Percentiles rank a stretch among this genome's conserved stretches.
phyloP scores from a whole-genome alignment of 2,329 filamentous ascomycete genomes.

The Penicillium sp. region DNA sequence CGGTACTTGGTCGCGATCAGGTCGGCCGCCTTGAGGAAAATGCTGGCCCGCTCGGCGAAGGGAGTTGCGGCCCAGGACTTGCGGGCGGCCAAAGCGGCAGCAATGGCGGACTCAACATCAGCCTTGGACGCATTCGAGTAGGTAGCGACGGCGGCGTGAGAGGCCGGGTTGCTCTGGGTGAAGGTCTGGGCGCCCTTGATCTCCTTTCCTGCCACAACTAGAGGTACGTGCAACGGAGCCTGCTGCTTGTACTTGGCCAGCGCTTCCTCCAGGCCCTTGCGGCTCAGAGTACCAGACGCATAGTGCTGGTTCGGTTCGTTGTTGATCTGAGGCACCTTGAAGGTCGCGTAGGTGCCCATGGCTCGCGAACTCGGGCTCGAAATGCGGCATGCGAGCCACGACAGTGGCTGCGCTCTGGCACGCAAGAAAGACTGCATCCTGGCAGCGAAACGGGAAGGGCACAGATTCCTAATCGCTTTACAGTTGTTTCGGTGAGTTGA shows the following conservation, averaged over 20 bases:
- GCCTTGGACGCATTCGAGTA: constrained; percentile 76
- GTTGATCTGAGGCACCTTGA: constrained; percentile 78
- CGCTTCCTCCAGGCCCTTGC: constrained; percentile 69
- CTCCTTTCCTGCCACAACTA: constrained; percentile 77
- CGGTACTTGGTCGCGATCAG: constrained; percentile 87
- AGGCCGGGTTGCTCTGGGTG: constrained; percentile 75
- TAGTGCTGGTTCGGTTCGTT: constrained; percentile 99
- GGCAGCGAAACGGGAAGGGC: neutral
- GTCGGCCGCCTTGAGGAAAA: constrained; percentile 95
- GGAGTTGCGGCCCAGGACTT: constrained; percentile 78
- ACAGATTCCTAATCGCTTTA: neutral
- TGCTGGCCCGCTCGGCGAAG: constrained; percentile 82
- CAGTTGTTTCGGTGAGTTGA: neutral
- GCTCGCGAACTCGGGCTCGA: constrained; percentile 23
- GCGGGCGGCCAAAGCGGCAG: constrained; percentile 80
- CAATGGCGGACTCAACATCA: constrained; percentile 75
- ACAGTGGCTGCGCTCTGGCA: constrained; percentile 23
- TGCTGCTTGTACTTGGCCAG: constrained; percentile 65
- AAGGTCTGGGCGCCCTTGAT: constrained; percentile 31
- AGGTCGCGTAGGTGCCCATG: constrained; percentile 65
- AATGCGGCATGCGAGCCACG: constrained; percentile 19
- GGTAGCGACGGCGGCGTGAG: constrained; percentile 73
- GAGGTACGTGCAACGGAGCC: constrained; percentile 70
- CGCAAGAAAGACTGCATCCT: constrained; percentile 32
- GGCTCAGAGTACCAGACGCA: constrained; percentile 72